These are phyloP conservation scores for Deuterostichococcus epilithicus DNA, from an alignment of 139 green algal genomes.

Conservation along the genomic window DNA sequence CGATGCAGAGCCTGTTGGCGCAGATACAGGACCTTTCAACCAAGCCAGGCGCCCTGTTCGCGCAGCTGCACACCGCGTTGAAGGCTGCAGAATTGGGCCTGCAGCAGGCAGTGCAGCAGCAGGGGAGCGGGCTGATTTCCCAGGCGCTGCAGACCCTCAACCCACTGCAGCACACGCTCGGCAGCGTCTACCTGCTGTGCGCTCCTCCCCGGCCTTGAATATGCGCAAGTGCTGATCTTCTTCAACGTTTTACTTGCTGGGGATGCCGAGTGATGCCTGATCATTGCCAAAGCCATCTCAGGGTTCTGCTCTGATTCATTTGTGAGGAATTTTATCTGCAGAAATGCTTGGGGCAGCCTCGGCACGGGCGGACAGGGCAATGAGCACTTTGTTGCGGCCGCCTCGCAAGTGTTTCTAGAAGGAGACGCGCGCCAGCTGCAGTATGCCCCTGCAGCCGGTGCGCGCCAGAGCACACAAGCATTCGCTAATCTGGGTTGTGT, in stretches of 20 bases:
- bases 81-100: background rate
- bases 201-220: too few species aligned
- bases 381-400: background rate
- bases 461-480: too few species aligned
- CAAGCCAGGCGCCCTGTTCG: background rate
- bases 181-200: constrained; percentile 63
- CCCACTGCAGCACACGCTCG: constrained; percentile 53
- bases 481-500: too few species aligned
- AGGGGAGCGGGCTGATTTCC: background rate
- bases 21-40: background rate
- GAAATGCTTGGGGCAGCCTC: constrained; percentile 19
- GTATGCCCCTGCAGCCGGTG: background rate
- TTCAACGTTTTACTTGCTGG: too few species aligned
- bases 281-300: too few species aligned
- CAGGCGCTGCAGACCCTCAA: constrained; percentile 36
- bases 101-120: background rate
- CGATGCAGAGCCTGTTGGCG: background rate
- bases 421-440: background rate
- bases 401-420: background rate
- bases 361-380: constrained; percentile 18
- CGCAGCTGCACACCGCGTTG: background rate
- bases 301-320: background rate
- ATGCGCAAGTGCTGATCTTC: too few species aligned
- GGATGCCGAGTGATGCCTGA: too few species aligned
- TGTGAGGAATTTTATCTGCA: background rate